phyloP scores from a whole-genome alignment of 768 basidiomycete genomes.

The Exidia glandulosa region DNA sequence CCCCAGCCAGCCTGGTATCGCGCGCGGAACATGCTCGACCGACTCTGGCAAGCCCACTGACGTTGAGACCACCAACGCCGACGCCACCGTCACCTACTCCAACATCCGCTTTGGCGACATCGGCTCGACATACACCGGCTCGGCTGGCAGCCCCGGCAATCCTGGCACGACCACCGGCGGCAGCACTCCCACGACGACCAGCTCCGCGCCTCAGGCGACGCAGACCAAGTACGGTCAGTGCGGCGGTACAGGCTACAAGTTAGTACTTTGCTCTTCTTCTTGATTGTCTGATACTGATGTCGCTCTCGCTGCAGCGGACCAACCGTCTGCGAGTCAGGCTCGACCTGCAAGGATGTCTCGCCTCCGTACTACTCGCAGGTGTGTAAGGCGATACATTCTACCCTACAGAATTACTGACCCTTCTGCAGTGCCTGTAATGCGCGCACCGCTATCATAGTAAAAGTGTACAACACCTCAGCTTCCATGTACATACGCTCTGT shows the following conservation, averaged over 20 bases:
- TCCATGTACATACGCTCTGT: too few relatives aligned
- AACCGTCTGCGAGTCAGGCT: conserved; percentile 5
- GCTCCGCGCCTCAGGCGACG: background rate
- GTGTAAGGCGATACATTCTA: too few relatives aligned
- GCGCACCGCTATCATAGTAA: too few relatives aligned
- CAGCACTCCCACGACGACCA: background rate
- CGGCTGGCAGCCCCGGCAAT: background rate
- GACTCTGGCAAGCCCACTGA: conserved; percentile 34
- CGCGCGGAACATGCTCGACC: conserved; percentile 40
- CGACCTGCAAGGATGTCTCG: conserved; percentile 2
- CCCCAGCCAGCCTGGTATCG: conserved; percentile 28
- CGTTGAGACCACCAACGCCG: conserved; percentile 28
- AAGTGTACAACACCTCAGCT: too few relatives aligned
- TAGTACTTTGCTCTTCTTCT: background rate
- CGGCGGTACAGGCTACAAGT: background rate
- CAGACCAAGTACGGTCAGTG: background rate
- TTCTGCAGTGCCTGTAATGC: too few relatives aligned
- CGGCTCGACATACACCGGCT: conserved; percentile 29
- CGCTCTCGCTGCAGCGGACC: conserved; percentile 1
- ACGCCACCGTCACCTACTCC: conserved; percentile 38
- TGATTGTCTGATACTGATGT: background rate
- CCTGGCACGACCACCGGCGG: background rate
- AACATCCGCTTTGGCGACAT: conserved; percentile 46
- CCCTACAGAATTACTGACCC: too few relatives aligned
- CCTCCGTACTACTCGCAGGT: background rate